Base-by-base conservation (phyloP, 352 stramenopile species). In the Phytophthora multivora region DNA sequence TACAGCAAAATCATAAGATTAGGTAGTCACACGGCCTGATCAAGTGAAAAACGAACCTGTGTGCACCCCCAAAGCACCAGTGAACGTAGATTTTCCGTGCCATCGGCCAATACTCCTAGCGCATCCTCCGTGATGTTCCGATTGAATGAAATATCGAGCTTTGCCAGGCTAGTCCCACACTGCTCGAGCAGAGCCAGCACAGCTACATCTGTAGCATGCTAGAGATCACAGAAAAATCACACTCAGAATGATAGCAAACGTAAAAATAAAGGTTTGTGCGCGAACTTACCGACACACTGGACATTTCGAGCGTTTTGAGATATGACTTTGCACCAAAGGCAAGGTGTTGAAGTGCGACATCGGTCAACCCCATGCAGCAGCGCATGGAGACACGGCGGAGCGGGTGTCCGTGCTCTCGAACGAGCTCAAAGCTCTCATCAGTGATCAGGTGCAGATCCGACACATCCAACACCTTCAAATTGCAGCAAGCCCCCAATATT, bases 111-210 rank as follows among this genome's bases (percentile, higher is more conserved):
- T 31, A 83, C 61, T 1, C 86, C 86, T 5, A 94, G 59, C 7
- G 74, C 80, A 33, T 92, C 80, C 51, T 94, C 86, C 0, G 75
- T 73, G 11, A 94, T 77, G 16, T 81, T 81, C 12, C 86, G 73
- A 30, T 83, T 92, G 43, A 94, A 94, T 4, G 86, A 94, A 26
- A 94, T 79, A 61, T 94, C 83, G 15, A 94, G 70, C 8, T 53
- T 75, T 2, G 53, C 50, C 2, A 94, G 41, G 26, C 55, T 82
- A 7, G 63, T 65, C 6, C 63, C 47, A 23, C 83, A 92, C 38
- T 81, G 62, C 39, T 79, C 77, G 40, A 87, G 65, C 40, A 94
- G 58, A 15, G 67, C 58, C 25, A 77, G 47, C 36, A 92, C 77
- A 5, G 74, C 52, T 7, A 57, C 75, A 19, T 91, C 82, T 0